Conservation (phyloP, 106 monocot genomes). For the Phalaenopsis equestris region DNA sequence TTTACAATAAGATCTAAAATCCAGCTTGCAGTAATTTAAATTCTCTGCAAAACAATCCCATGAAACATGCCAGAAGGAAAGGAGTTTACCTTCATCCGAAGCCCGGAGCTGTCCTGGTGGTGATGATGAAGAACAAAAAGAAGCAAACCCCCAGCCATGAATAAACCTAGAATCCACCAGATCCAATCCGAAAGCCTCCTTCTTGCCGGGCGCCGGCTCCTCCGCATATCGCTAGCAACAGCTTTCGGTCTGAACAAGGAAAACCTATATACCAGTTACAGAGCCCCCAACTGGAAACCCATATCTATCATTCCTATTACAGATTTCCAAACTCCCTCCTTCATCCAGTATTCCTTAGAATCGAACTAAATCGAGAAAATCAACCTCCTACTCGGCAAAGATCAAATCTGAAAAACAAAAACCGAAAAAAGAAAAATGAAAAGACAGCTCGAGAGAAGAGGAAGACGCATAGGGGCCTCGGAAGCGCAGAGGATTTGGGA, state of each 20-base stretch:
- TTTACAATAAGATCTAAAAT: neutral
- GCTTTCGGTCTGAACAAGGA: neutral
- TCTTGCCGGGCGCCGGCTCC: constrained; percentile 57
- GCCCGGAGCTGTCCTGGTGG: constrained; percentile 20
- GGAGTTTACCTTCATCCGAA: neutral
- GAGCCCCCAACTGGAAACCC: neutral
- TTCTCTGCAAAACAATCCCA: neutral
- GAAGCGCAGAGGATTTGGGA: neutral
- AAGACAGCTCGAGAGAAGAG: neutral
- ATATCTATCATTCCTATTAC: constrained; percentile 1
- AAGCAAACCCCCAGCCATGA: constrained; percentile 31
- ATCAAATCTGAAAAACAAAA: neutral
- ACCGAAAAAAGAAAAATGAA: neutral
- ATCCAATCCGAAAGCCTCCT: constrained; percentile 65
- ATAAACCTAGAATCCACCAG: constrained; percentile 54
- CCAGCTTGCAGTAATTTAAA: neutral
- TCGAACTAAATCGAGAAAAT: neutral
- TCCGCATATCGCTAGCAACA: constrained; percentile 19
- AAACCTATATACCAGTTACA: neutral
- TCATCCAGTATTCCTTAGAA: neutral
- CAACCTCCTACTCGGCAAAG: neutral
- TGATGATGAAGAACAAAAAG: constrained; percentile 56
- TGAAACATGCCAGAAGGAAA: neutral
- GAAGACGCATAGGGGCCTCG: neutral
- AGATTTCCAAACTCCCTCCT: neutral